Evolutionary conservation across 2,329 filamentous ascomycete species (phyloP).

Genomic region (Ilyonectria robusta): DNA sequence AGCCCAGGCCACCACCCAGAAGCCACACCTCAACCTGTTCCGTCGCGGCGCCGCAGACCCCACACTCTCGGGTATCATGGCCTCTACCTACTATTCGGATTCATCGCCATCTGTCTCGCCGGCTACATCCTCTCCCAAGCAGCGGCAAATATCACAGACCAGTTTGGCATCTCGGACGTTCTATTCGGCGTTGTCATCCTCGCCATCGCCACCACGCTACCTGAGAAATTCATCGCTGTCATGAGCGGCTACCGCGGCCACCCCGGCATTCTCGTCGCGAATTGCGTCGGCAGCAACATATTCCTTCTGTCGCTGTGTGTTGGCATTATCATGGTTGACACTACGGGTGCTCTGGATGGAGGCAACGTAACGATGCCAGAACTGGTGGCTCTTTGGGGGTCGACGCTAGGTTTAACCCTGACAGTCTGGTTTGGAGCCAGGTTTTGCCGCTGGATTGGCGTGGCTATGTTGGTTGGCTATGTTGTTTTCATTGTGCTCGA

Average conservation of each 20-base stretch:
- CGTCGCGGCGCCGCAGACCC: neutral
- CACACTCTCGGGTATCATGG: slow-evolving; percentile 35
- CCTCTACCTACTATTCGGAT: slow-evolving; percentile 58
- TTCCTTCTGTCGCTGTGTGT: slow-evolving; percentile 67
- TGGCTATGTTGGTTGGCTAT: slow-evolving; percentile 45
- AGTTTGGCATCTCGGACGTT: neutral
- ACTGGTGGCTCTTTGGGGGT: slow-evolving; percentile 3
- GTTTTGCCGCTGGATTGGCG: slow-evolving; percentile 52
- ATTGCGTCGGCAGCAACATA: slow-evolving; percentile 68
- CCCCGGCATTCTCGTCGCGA: slow-evolving; percentile 65
- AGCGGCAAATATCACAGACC: slow-evolving; percentile 58
- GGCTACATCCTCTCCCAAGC: slow-evolving; percentile 65
- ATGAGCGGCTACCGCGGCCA: slow-evolving; percentile 63
- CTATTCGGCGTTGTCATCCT: neutral
- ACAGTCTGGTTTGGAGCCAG: slow-evolving; percentile 39
- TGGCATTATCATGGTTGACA: slow-evolving; percentile 53
- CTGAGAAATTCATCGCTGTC: slow-evolving; percentile 64
- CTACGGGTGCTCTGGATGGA: neutral
- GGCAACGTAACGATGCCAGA: neutral
- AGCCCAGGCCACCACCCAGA: slow-evolving; percentile 4
- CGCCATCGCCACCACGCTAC: neutral
- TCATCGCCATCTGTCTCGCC: slow-evolving; percentile 61
- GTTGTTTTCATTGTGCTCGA: neutral
- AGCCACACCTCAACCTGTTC: slow-evolving; percentile 3
- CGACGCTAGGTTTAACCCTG: slow-evolving; percentile 34